Conservation (phyloP, 2,329 filamentous ascomycete species). For the Verticillium alfalfae region DNA sequence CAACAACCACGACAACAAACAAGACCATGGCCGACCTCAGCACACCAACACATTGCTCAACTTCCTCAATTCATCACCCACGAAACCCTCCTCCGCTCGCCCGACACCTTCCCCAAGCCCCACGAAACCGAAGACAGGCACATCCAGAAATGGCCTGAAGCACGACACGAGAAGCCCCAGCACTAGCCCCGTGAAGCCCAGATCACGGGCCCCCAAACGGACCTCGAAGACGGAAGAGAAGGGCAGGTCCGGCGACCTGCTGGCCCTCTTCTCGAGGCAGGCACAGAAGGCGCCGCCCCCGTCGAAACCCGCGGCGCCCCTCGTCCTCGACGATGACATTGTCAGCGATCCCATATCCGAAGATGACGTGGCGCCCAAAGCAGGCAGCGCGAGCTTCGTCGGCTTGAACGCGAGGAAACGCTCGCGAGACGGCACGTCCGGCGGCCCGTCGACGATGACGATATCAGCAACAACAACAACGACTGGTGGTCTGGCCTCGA, state of each 20-base stretch:
- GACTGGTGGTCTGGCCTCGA: constrained; percentile 2
- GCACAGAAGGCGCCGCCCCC: constrained; percentile 36
- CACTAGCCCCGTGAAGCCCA: constrained; percentile 42
- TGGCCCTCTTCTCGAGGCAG: constrained; percentile 57
- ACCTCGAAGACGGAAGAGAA: constrained; percentile 36
- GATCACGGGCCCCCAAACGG: constrained; percentile 25
- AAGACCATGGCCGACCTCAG: constrained; percentile 25
- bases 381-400: constrained; percentile 43
- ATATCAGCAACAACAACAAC: constrained; percentile 7
- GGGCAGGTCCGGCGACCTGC: constrained; percentile 50
- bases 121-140: constrained; percentile 27
- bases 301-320: constrained; percentile 11
- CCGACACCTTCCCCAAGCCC: constrained; percentile 34
- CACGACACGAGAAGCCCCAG: constrained; percentile 29
- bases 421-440: constrained; percentile 28
- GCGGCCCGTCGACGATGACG: constrained; percentile 1
- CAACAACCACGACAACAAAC: too few relatives aligned
- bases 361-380: constrained; percentile 51
- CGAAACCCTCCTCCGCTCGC: neutral
- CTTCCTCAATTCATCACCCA: constrained; percentile 48
- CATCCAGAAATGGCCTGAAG: constrained; percentile 14
- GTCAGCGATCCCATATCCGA: constrained; percentile 55
- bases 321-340: constrained; percentile 37
- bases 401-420: constrained; percentile 51
- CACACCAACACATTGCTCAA: constrained; percentile 42